Conservation (phyloP, 305 asterid genomes). For the Caryopteris hybrid region DNA sequence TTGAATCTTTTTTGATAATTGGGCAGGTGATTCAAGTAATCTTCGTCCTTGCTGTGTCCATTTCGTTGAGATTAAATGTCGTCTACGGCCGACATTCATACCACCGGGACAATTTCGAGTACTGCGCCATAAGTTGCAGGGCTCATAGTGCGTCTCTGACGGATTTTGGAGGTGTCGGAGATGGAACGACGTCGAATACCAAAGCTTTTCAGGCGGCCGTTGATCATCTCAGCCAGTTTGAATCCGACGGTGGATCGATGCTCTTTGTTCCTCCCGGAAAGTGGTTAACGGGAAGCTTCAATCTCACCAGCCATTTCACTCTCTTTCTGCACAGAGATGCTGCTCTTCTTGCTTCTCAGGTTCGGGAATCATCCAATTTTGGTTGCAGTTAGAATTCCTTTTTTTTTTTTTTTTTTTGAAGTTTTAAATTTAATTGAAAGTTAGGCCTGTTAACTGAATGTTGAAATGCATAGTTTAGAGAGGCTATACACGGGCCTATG, state of each 20-base stretch:
- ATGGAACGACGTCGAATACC: conserved; percentile 73
- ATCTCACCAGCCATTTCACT: conserved; percentile 90
- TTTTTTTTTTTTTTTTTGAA: neutral
- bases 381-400: neutral
- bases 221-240: conserved; percentile 49
- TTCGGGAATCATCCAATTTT: conserved; percentile 10
- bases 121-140: conserved; percentile 57
- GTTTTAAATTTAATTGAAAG: neutral
- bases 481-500: too few species aligned
- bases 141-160: conserved; percentile 54
- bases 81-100: conserved; percentile 28
- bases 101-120: conserved; percentile 35
- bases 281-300: conserved; percentile 91
- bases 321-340: conserved; percentile 72
- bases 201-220: conserved; percentile 66
- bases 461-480: neutral
- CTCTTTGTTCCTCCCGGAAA: conserved; percentile 86
- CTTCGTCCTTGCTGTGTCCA: conserved; percentile 26
- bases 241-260: conserved; percentile 66
- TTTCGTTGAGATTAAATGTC: conserved; percentile 29
- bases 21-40: conserved; percentile 30
- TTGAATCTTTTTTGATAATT: neutral
- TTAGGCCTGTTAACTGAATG: neutral
- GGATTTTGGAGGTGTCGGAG: conserved; percentile 91
- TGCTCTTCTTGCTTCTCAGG: conserved; percentile 87